These are phyloP conservation scores for Pterocarpus macrocarpus DNA, from an alignment of 306 rosid genomes.

Conservation along the genomic window DNA sequence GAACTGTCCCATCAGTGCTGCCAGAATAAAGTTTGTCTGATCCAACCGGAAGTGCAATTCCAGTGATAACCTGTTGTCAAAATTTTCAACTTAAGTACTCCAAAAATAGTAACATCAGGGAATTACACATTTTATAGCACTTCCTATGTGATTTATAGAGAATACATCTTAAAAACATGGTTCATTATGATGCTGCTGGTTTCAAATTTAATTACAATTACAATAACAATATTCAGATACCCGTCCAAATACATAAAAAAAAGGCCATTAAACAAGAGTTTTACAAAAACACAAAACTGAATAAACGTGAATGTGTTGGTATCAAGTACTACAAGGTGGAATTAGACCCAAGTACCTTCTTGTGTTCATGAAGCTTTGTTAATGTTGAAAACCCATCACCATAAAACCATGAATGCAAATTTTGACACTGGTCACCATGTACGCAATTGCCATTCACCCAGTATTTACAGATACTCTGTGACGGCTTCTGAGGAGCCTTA, in stretches of 20 bases:
- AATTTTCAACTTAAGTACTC: not conserved
- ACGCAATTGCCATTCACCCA: slow-evolving; percentile 53
- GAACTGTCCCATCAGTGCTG: slow-evolving; percentile 53
- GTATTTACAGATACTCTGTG: slow-evolving; percentile 45
- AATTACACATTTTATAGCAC: not conserved
- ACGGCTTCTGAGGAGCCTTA: not conserved
- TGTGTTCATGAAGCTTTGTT: slow-evolving; percentile 61
- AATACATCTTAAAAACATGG: not conserved
- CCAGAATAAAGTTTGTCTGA: slow-evolving; percentile 58
- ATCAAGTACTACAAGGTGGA: not conserved
- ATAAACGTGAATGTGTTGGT: not conserved
- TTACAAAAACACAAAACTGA: not conserved
- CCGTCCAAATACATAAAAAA: not conserved
- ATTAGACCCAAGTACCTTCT: slow-evolving; percentile 45
- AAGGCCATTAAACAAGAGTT: not conserved
- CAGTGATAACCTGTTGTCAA: slow-evolving; percentile 51
- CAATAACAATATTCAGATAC: not conserved
- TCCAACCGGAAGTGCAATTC: slow-evolving; percentile 55
- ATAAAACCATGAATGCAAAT: slow-evolving; percentile 52
- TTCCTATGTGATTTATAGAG: not conserved
- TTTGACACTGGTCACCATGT: slow-evolving; percentile 48
- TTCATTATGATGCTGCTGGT: not conserved
- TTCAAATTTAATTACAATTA: not conserved
- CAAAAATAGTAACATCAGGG: not conserved
- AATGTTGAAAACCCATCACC: slow-evolving; percentile 49